Evolutionary conservation across 148 eudicot genomes (phyloP).

Genomic region (Beta vulgaris): DNA sequence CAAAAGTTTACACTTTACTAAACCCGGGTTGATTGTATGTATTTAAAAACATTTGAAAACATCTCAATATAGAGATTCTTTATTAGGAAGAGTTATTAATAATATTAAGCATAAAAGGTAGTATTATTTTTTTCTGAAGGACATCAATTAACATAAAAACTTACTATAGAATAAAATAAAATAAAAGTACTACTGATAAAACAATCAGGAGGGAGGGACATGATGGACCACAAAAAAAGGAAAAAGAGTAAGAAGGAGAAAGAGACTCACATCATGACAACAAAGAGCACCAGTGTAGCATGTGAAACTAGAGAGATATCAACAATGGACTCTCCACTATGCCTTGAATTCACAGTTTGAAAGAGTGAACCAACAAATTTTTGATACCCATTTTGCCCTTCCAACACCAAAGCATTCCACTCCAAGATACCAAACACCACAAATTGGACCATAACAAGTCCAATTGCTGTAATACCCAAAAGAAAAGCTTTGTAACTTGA

Average conservation of each 20-base stretch:
- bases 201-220: neutral
- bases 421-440: constrained; percentile 35
- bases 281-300: constrained; percentile 44
- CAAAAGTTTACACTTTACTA: too few relatives aligned
- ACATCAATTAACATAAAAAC: too few relatives aligned
- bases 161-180: neutral
- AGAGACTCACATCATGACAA: constrained; percentile 56
- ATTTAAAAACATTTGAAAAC: too few relatives aligned
- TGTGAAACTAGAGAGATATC: constrained; percentile 45
- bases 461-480: constrained; percentile 34
- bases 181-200: neutral
- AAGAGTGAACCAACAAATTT: constrained; percentile 43
- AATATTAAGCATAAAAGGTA: too few relatives aligned
- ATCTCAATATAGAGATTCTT: too few relatives aligned
- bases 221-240: neutral
- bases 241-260: neutral
- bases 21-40: too few relatives aligned
- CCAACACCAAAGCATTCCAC: constrained; percentile 37
- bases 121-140: too few relatives aligned
- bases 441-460: constrained; percentile 33
- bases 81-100: too few relatives aligned
- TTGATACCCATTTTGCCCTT: constrained; percentile 37
- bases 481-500: constrained; percentile 24
- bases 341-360: constrained; percentile 42
- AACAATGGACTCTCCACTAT: constrained; percentile 50